Evolutionary conservation across 108 stramenopile genomes (phyloP).

Genomic region (Pseudonitzschia delicatissima): DNA sequence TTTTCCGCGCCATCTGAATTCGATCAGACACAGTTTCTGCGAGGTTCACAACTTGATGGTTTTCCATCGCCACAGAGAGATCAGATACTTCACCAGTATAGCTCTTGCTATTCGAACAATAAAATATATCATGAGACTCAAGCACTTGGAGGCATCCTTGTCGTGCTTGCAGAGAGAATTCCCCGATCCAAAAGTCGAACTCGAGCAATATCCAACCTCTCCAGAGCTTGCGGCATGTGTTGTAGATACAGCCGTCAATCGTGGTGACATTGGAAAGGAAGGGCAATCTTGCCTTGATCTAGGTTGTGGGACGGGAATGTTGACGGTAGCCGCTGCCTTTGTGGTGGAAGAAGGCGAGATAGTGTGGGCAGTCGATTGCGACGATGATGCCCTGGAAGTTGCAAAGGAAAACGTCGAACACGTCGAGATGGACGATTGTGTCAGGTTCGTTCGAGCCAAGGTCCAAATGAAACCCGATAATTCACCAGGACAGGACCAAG

Average conservation of each 20-base stretch:
- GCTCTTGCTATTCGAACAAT: neutral
- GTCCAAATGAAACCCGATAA: conserved; percentile 23
- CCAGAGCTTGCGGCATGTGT: conserved; percentile 22
- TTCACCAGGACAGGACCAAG: neutral
- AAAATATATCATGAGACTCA: conserved; percentile 66
- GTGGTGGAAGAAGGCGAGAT: conserved; percentile 50
- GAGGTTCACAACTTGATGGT: too few relatives aligned
- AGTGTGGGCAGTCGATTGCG: conserved; percentile 82
- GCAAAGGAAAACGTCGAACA: conserved; percentile 62
- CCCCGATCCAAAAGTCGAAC: conserved; percentile 37
- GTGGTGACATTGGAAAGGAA: conserved; percentile 57
- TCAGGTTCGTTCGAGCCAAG: conserved; percentile 48
- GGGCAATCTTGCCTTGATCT: conserved; percentile 76
- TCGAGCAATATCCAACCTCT: conserved; percentile 30
- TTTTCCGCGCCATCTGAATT: too few relatives aligned
- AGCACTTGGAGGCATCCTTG: conserved; percentile 91
- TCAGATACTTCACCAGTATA: too few relatives aligned
- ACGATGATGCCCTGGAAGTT: conserved; percentile 67
- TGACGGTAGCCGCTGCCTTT: conserved; percentile 69
- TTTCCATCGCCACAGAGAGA: too few relatives aligned
- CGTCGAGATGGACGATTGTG: conserved; percentile 28
- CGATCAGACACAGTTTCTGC: too few relatives aligned
- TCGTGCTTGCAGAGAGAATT: conserved; percentile 68
- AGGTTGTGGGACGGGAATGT: conserved; percentile 96
- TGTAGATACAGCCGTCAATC: conserved; percentile 68